Conservation (phyloP, 1,284 basidiomycete genomes). For the Austropuccinia psidii region DNA sequence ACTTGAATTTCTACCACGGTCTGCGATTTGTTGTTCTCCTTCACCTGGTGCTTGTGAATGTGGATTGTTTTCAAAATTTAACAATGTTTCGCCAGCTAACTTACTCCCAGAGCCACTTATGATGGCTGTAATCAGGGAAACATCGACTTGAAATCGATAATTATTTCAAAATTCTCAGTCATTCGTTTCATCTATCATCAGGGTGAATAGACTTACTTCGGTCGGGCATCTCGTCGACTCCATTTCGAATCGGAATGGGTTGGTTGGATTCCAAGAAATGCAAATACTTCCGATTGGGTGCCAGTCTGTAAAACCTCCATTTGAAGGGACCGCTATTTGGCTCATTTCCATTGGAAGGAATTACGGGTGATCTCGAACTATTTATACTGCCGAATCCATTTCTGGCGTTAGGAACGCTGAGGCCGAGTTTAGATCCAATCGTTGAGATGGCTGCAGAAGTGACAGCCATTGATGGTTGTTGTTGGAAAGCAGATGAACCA, state of each 20-base stretch:
- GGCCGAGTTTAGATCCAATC: slow-evolving; percentile 53
- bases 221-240: slow-evolving; percentile 76
- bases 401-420: background rate
- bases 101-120: slow-evolving; percentile 18
- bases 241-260: slow-evolving; percentile 67
- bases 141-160: too few relatives aligned
- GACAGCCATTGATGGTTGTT: too few relatives aligned
- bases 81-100: background rate
- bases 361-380: too few relatives aligned
- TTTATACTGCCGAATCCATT: background rate
- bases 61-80: background rate
- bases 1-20: too few relatives aligned
- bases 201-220: slow-evolving; percentile 51
- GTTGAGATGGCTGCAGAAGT: slow-evolving; percentile 54
- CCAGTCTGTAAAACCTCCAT: slow-evolving; percentile 49
- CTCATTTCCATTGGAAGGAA: background rate
- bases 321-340: too few relatives aligned
- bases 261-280: slow-evolving; percentile 71
- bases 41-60: background rate
- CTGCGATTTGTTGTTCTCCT: slow-evolving; percentile 6
- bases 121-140: slow-evolving; percentile 19
- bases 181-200: background rate
- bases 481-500: too few relatives aligned
- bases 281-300: slow-evolving; percentile 61
- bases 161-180: background rate